Conservation (phyloP, 1,284 basidiomycete species). For the Microbotryomycetes sp. region DNA sequence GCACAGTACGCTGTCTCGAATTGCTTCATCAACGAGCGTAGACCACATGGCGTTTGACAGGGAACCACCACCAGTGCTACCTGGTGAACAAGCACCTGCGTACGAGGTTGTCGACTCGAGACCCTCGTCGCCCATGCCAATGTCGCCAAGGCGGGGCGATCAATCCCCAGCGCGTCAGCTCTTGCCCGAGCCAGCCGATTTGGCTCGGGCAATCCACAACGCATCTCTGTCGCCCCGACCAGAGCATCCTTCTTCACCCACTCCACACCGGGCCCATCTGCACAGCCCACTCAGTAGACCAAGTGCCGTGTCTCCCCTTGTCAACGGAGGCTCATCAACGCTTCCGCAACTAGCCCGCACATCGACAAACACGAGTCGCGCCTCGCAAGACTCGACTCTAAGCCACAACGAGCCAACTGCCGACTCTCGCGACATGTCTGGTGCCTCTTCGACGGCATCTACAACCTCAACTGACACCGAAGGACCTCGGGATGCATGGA, state of each 20-base stretch:
- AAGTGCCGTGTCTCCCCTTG: not conserved
- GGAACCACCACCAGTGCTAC: slow-evolving; percentile 13
- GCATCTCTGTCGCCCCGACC: not conserved
- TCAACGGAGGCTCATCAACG: not conserved
- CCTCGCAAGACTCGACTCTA: slow-evolving; percentile 16
- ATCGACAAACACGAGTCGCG: slow-evolving; percentile 8
- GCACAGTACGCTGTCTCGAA: slow-evolving; percentile 10
- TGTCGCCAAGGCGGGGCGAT: not conserved
- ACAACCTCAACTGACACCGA: slow-evolving; percentile 3
- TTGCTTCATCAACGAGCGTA: slow-evolving; percentile 15
- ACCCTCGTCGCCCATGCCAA: slow-evolving; percentile 2
- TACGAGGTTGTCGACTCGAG: slow-evolving; percentile 19
- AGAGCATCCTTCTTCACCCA: slow-evolving; percentile 4
- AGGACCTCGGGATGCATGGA: slow-evolving; percentile 6
- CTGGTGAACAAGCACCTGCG: slow-evolving; percentile 23
- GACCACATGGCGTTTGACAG: not conserved
- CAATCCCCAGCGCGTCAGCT: not conserved
- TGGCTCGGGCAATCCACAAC: not conserved
- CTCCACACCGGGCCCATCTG: slow-evolving; percentile 19
- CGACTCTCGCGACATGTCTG: not conserved
- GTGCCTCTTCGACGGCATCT: not conserved
- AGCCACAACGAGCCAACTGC: not conserved
- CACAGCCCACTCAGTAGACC: not conserved
- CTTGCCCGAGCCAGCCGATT: not conserved
- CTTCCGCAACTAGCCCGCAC: slow-evolving; percentile 3